Base-by-base conservation (phyloP, 495 filamentous ascomycete genomes). In the Cercophora newfieldiana region DNA sequence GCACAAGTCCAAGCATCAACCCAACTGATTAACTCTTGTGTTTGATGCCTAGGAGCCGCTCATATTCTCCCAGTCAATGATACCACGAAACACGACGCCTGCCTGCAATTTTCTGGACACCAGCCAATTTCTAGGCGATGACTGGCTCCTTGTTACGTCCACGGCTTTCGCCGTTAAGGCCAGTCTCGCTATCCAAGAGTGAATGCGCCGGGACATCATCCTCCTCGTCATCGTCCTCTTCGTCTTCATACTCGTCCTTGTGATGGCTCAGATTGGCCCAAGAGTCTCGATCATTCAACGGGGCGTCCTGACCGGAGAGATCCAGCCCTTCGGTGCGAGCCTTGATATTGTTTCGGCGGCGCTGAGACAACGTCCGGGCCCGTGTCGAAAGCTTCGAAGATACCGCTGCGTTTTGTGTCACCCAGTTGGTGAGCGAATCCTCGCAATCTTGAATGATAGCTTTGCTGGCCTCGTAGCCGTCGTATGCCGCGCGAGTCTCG, bases 361-460 rank as follows among this genome's bases (percentile, higher is more conserved):
- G 89, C 78, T 91, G 92, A 50, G 91, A 94, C 22, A 97, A 88
- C 8, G 88, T 94, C 63, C 91, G 89, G 28, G 94, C 87, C 61
- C 95, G 91, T 7, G 87, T 87, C 10, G 91, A 96, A 54, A 99
- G 88, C 72, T 90, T 90, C 66, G 94, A 87, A 68, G 87, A 89
- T 67, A 99, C 94, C 55, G 91, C 85, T 1, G 95, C 94, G 78
- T 94, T 95, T 73, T 91, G 88, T 64, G 86, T 81, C 10, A 98
- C 92, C 95, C 95, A 99, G 82, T 97, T 97, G 68, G 92, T 97
- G 57, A 99, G 88, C 6, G 96, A 85, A 71, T 98, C 93, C 77
- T 99, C 95, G 78, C 95, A 99, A 77, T 99, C 95, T 82, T 98
- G 96, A 78, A 99, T 98, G 81, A 99, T 98, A 61, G 90, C 93